Conservation (phyloP, 2,329 filamentous ascomycete species). For the Paramyrothecium sp. region DNA sequence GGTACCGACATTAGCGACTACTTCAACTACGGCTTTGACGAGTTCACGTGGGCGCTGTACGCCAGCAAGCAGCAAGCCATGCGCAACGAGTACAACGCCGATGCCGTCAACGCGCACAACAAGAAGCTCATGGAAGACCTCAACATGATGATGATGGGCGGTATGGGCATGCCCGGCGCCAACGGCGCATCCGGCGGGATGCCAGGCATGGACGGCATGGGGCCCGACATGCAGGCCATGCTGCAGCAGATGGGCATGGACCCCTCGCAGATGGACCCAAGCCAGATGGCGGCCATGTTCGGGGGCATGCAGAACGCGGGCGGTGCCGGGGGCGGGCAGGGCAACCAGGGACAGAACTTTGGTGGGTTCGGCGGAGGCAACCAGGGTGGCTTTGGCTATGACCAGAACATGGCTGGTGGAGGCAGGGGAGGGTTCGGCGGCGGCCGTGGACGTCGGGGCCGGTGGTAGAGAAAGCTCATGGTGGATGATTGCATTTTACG, state of each 20-base stretch:
- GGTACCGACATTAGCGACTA: conserved; percentile 95
- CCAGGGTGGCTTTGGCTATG: conserved; percentile 51
- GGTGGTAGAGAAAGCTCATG: conserved; percentile 13
- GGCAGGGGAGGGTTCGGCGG: conserved; percentile 29
- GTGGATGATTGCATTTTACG: neutral
- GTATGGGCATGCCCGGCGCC: conserved; percentile 41
- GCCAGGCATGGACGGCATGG: conserved; percentile 61
- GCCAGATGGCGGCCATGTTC: conserved; percentile 59
- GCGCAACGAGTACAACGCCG: conserved; percentile 71
- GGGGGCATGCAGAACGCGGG: conserved; percentile 52
- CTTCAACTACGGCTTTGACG: conserved; percentile 99
- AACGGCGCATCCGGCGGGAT: conserved; percentile 37
- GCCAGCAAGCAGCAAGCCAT: conserved; percentile 83
- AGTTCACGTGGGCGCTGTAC: conserved; percentile 97
- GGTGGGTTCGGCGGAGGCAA: conserved; percentile 52
- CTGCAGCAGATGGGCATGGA: conserved; percentile 72
- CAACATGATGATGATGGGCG: conserved; percentile 67
- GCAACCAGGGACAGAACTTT: conserved; percentile 51
- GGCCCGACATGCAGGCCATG: conserved; percentile 66
- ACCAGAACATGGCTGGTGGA: conserved; percentile 44
- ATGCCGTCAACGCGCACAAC: conserved; percentile 59
- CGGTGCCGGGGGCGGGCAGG: conserved; percentile 42
- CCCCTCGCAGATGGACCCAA: conserved; percentile 64
- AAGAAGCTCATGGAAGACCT: conserved; percentile 80
- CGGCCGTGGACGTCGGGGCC: conserved; percentile 21